Conservation (phyloP, 179 eudicot species). For the Beta macrorhiza region DNA sequence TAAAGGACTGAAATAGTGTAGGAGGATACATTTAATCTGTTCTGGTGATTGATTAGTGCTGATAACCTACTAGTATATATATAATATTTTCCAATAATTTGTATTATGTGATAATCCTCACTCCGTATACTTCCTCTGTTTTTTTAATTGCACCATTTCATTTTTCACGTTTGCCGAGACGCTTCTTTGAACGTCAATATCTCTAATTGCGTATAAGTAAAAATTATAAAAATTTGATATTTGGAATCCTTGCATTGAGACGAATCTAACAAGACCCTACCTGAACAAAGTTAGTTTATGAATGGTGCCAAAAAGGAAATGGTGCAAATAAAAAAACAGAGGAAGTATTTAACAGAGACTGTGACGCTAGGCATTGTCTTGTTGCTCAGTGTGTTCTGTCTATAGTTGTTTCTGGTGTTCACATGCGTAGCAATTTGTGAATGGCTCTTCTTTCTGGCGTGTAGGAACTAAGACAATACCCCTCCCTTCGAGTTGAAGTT, state of each 20-base stretch:
- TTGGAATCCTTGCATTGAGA: too few relatives aligned
- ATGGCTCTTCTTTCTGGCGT: slow-evolving; percentile 13
- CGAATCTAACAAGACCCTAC: too few relatives aligned
- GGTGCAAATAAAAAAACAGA: too few relatives aligned
- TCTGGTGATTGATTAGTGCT: not conserved
- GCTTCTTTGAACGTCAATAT: too few relatives aligned
- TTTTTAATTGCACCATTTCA: too few relatives aligned
- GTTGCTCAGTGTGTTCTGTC: not conserved
- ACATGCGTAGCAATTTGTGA: not conserved
- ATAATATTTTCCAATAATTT: not conserved
- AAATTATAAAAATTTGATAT: too few relatives aligned
- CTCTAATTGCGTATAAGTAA: too few relatives aligned
- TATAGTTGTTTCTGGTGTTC: not conserved
- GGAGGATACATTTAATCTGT: not conserved
- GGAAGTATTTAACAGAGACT: not conserved
- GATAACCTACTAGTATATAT: not conserved
- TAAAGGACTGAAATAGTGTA: not conserved
- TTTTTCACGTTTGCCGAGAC: too few relatives aligned
- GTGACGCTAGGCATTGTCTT: not conserved
- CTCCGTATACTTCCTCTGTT: not conserved
- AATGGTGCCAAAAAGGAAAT: too few relatives aligned
- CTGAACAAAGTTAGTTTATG: too few relatives aligned
- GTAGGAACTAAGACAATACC: slow-evolving; percentile 90
- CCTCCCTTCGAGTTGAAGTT: slow-evolving; percentile 76
- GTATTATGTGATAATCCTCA: not conserved